phyloP scores from a whole-genome alignment of 1,284 basidiomycete genomes.

The Tilletia setariae region DNA sequence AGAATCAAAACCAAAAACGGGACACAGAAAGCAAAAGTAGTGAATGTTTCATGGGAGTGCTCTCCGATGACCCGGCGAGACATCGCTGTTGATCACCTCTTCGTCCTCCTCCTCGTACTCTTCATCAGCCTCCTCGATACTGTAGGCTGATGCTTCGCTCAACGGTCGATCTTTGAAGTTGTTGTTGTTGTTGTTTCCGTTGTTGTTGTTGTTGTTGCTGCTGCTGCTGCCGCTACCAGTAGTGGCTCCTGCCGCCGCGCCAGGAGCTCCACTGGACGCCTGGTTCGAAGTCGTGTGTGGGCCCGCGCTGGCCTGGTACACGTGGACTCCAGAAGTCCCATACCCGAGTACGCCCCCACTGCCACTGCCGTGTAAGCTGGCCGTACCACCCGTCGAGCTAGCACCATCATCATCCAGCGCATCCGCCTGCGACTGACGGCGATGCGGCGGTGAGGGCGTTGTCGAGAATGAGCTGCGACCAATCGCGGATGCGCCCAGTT shows the following conservation, averaged over 20 bases:
- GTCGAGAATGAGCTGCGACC: slow-evolving; percentile 2
- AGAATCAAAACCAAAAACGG: not conserved
- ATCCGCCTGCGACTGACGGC: not conserved
- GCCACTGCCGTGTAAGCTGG: not conserved
- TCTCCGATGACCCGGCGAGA: not conserved
- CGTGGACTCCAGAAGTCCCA: not conserved
- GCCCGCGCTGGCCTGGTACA: not conserved
- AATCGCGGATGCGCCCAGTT: not conserved
- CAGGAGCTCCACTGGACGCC: not conserved
- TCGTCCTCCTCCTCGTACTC: not conserved
- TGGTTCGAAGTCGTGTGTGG: not conserved
- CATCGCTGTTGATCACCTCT: not conserved
- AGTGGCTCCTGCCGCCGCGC: not conserved
- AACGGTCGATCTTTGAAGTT: not conserved
- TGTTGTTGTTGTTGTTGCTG: not conserved
- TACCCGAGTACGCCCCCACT: slow-evolving; percentile 3
- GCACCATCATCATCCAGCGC: slow-evolving; percentile 5
- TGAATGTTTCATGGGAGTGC: too few relatives aligned
- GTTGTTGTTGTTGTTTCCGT: not conserved
- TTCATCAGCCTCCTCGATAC: not conserved
- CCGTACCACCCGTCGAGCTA: not conserved
- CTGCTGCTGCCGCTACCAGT: not conserved
- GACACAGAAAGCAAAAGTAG: not conserved
- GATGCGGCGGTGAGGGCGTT: slow-evolving; percentile 1
- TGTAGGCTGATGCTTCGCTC: slow-evolving; percentile 13